Base-by-base conservation (phyloP, 106 monocot species). In the Dendrobium nobile region DNA sequence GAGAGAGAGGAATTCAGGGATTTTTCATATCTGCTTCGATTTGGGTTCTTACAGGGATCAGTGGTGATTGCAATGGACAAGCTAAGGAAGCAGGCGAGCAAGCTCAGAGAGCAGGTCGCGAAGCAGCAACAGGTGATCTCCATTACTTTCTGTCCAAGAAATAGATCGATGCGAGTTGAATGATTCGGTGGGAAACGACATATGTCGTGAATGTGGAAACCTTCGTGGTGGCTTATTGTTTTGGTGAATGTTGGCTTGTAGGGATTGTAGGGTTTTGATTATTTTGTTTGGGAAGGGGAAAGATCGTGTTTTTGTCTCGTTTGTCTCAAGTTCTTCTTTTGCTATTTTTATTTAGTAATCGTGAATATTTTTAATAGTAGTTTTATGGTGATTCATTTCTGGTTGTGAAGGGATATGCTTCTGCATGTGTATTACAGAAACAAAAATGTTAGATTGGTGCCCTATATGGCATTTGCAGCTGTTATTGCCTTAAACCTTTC, bases 61-160 rank as follows among this genome's bases (percentile, higher is more conserved):
- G 10, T 7, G 48, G 76, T 26, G 74, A 15, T 51, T n/a, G 26
- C 24, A 40, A 92, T 92, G 92, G 92, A 92, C 20, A 84, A 79
- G 77, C 79, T 92, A 75, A 87, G 89, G 75, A 92, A 82, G 75
- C 89, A 92, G 48, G 91, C 91, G n/a, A 89, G 77, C 81, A 92
- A 87, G 85, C 73, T 92, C 16, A 81, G 83, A 77, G 91, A 92
- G 76, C 91, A 92, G 79, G 91, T 92, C 22, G 85, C 89, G 42
- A 92, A 92, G 82, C 91, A 91, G 77, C 91, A 91, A 80, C 91
- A 91, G 87, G 91, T 92, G 31, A 72, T 72, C 15, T 31, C 33
- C 55, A 72, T 20, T 45, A 9, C 20, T 27, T 59, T 4, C 2
- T 31, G 73, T 59, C 54, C 40, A 11, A 8, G 47, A 81, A 51